These are phyloP conservation scores for Agrocybe praecox DNA, from an alignment of 768 basidiomycete genomes.

Conservation along the genomic window DNA sequence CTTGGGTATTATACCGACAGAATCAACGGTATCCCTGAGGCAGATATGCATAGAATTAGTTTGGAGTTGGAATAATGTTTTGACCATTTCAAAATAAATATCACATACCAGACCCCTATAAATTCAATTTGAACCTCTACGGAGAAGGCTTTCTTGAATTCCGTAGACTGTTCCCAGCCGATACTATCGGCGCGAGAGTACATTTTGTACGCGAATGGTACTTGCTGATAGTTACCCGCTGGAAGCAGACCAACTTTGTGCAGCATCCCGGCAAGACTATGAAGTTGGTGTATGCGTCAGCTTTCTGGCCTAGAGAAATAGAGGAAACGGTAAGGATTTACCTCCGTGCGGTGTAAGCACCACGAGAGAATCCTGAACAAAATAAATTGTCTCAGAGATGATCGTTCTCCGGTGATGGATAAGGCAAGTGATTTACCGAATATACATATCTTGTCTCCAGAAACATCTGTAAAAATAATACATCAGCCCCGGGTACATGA, in stretches of 20 bases:
- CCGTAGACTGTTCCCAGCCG: constrained; percentile 49
- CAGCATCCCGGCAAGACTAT: constrained; percentile 51
- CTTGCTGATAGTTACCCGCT: constrained; percentile 52
- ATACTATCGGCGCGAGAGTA: constrained; percentile 51
- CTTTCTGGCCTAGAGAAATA: not conserved
- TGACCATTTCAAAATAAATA: too few species aligned
- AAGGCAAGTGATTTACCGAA: constrained; percentile 42
- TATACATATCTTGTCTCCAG: constrained; percentile 62
- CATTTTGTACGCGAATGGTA: constrained; percentile 68
- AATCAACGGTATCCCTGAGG: constrained; percentile 67
- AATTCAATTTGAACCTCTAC: constrained; percentile 58
- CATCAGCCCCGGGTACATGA: not conserved
- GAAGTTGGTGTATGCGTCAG: not conserved
- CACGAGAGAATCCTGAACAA: constrained; percentile 56
- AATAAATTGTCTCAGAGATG: not conserved
- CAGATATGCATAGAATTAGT: not conserved
- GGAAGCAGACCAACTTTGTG: constrained; percentile 54
- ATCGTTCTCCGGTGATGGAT: not conserved
- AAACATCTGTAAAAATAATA: constrained; percentile 36
- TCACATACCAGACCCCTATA: constrained; percentile 54
- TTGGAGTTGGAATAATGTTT: not conserved
- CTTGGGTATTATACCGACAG: constrained; percentile 56
- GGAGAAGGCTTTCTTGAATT: constrained; percentile 60
- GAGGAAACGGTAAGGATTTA: constrained; percentile 10
- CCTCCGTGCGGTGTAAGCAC: constrained; percentile 64